Evolutionary conservation across 352 stramenopile genomes (phyloP).

Genomic region (Phytophthora ramorum): DNA sequence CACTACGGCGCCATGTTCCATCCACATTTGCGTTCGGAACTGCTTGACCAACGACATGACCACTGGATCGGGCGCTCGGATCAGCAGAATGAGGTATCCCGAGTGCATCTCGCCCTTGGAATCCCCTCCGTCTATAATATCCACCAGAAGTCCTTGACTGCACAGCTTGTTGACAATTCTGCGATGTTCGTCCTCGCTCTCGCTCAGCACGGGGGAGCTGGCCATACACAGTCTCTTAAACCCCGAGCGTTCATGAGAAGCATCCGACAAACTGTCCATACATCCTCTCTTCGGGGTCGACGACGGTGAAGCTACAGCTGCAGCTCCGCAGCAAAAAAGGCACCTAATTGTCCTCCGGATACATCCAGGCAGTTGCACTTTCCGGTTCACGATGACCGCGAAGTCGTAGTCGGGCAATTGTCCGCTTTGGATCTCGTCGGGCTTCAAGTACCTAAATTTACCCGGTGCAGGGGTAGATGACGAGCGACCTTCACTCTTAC

Average conservation of each 20-base stretch:
- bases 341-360: constrained; percentile 34
- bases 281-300: constrained; percentile 18
- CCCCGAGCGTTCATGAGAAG: constrained; percentile 50
- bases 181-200: constrained; percentile 85
- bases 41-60: constrained; percentile 66
- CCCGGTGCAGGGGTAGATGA: constrained; percentile 43
- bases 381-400: constrained; percentile 81
- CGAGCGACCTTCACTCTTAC: constrained; percentile 27
- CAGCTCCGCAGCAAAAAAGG: constrained; percentile 45
- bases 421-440: constrained; percentile 75
- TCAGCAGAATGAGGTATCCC: constrained; percentile 78
- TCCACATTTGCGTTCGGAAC: constrained; percentile 79
- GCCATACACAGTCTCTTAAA: constrained; percentile 75
- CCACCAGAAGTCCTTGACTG: constrained; percentile 71
- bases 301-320: not conserved
- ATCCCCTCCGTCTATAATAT: constrained; percentile 87
- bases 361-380: constrained; percentile 50
- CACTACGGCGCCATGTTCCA: constrained; percentile 79
- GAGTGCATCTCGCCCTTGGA: constrained; percentile 85
- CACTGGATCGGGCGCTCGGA: constrained; percentile 67
- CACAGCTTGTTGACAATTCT: constrained; percentile 83
- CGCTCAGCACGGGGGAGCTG: constrained; percentile 50
- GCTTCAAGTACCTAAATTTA: constrained; percentile 84
- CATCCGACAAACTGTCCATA: constrained; percentile 42
- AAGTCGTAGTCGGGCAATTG: constrained; percentile 76